These are phyloP conservation scores for Plectosphaerella cucumerina DNA, from an alignment of 2,329 filamentous ascomycete genomes.

Conservation along the genomic window DNA sequence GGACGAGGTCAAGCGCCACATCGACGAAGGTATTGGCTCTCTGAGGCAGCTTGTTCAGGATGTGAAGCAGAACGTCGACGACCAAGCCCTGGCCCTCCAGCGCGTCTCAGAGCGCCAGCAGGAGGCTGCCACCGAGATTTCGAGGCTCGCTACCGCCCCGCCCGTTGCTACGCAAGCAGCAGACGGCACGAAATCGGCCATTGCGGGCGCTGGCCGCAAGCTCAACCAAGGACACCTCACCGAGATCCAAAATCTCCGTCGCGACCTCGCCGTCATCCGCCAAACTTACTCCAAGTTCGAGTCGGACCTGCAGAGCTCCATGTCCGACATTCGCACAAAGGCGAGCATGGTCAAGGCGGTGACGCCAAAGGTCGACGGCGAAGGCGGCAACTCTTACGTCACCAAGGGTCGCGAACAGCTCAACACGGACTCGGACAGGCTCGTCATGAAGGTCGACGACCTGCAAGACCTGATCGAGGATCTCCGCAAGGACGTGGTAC, in stretches of 20 bases:
- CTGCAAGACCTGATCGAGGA: constrained; percentile 97
- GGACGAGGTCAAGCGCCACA: constrained; percentile 93
- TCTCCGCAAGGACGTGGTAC: constrained; percentile 92
- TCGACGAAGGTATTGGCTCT: constrained; percentile 84
- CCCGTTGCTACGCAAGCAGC: constrained; percentile 34
- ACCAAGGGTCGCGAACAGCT: constrained; percentile 82
- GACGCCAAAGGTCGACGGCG: constrained; percentile 68
- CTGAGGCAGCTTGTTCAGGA: constrained; percentile 81
- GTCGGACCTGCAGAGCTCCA: constrained; percentile 81
- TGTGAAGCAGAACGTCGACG: constrained; percentile 77
- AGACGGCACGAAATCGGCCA: constrained; percentile 32
- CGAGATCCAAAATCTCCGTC: constrained; percentile 77
- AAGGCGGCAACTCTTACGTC: constrained; percentile 81
- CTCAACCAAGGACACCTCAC: constrained; percentile 60
- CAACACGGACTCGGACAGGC: constrained; percentile 79
- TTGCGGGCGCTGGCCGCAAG: constrained; percentile 31
- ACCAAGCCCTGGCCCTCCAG: constrained; percentile 77
- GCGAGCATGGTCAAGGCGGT: constrained; percentile 71
- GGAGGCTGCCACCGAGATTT: constrained; percentile 83
- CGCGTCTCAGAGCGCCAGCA: constrained; percentile 87
- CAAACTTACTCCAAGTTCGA: constrained; percentile 93
- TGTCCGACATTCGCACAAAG: constrained; percentile 78
- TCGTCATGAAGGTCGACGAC: constrained; percentile 91
- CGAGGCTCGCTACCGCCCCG: constrained; percentile 48
- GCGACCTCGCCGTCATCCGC: constrained; percentile 84